phyloP scores from a whole-genome alignment of 495 filamentous ascomycete genomes.

The Penicillium mononematosum region DNA sequence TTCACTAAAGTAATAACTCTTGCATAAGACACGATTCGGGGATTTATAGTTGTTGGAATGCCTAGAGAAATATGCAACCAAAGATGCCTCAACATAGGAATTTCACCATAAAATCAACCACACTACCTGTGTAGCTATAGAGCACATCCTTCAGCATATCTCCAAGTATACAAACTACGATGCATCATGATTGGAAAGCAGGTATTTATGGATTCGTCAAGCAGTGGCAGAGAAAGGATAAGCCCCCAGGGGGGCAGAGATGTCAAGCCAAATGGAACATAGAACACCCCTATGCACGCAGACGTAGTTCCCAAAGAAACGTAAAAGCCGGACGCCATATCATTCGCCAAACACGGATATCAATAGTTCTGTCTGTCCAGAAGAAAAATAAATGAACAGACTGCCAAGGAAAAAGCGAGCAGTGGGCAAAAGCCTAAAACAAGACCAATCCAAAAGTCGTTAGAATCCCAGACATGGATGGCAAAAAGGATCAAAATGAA shows the following conservation, averaged over 20 bases:
- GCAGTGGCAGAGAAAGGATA: conserved; percentile 24
- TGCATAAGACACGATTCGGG: background rate
- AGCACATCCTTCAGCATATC: background rate
- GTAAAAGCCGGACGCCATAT: conserved; percentile 36
- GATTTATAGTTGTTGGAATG: background rate
- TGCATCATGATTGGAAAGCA: conserved; percentile 9
- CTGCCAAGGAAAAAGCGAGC: conserved; percentile 17
- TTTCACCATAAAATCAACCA: background rate
- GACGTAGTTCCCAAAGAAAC: conserved; percentile 25
- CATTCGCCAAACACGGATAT: conserved; percentile 48
- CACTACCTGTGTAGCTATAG: background rate
- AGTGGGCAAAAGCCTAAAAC: conserved; percentile 18
- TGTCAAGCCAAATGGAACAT: conserved; percentile 20
- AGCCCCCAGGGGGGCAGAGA: conserved; percentile 19
- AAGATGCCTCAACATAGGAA: background rate
- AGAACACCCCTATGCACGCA: conserved; percentile 28
- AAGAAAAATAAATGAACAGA: conserved; percentile 14
- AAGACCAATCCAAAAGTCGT: conserved; percentile 26
- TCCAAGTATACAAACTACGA: conserved; percentile 5
- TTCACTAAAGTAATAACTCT: background rate
- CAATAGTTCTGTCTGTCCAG: conserved; percentile 30
- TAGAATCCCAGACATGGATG: conserved; percentile 26
- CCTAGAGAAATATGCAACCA: too few relatives aligned
- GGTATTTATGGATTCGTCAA: conserved; percentile 33
- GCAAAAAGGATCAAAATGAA: conserved; percentile 15